A percentile compares a stretch with the other conserved stretches of the same genome.
phyloP scores from a whole-genome alignment of 2,329 filamentous ascomycete species.

The Hawksworthiomyces lignivorus region DNA sequence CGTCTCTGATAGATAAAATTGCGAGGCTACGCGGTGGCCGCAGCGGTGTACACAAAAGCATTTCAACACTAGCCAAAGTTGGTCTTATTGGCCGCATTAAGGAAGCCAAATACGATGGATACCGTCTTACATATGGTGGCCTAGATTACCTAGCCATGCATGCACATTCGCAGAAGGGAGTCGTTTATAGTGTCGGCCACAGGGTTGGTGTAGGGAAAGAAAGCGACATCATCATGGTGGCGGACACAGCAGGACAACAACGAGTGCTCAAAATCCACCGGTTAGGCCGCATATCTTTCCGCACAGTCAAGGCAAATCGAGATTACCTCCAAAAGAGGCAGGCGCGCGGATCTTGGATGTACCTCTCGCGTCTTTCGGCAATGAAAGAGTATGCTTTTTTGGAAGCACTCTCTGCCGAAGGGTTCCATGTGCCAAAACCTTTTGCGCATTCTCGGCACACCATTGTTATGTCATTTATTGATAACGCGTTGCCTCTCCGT shows the following conservation, averaged over 20 bases:
- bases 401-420: conserved; percentile 73
- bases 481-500: conserved; percentile 85
- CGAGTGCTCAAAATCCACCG: conserved; percentile 92
- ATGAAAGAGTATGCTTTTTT: conserved; percentile 95
- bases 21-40: conserved; percentile 71
- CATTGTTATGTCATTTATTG: conserved; percentile 89
- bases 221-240: conserved; percentile 92
- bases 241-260: conserved; percentile 68
- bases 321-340: conserved; percentile 79
- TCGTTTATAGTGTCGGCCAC: conserved; percentile 85
- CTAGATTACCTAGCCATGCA: conserved; percentile 96
- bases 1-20: conserved; percentile 75
- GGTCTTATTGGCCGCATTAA: conserved; percentile 88
- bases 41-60: conserved; percentile 74
- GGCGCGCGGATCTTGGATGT: conserved; percentile 82
- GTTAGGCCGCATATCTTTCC: conserved; percentile 90
- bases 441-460: conserved; percentile 88
- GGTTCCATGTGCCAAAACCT: conserved; percentile 83
- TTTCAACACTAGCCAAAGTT: conserved; percentile 85
- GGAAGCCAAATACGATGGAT: conserved; percentile 95
- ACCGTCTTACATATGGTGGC: conserved; percentile 91
- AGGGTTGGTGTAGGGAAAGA: conserved; percentile 96
- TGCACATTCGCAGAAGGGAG: conserved; percentile 70
- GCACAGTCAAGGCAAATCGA: conserved; percentile 89
- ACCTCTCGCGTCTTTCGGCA: conserved; percentile 85